Percentiles rank a stretch among this genome's conserved stretches.
Conservation (phyloP, 305 asterid genomes). For the Withania somnifera region DNA sequence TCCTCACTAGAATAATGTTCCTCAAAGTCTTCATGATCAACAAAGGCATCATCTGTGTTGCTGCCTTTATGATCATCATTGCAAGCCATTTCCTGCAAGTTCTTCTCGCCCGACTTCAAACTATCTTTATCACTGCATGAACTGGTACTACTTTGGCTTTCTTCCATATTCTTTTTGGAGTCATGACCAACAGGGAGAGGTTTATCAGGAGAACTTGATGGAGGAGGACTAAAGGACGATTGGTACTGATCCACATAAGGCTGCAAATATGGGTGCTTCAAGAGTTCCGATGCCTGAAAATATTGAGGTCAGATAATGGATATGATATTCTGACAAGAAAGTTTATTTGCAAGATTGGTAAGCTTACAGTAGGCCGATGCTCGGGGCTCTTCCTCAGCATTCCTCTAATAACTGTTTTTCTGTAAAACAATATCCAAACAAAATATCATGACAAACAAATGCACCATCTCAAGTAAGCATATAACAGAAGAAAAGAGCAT, state of each 20-base stretch:
- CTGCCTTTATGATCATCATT: slow-evolving; percentile 29
- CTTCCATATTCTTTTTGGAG: slow-evolving; percentile 48
- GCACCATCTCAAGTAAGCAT: background rate
- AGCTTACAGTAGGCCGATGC: slow-evolving; percentile 83
- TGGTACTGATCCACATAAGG: slow-evolving; percentile 72
- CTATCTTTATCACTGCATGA: slow-evolving; percentile 88
- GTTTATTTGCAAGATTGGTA: slow-evolving; percentile 3
- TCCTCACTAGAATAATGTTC: slow-evolving; percentile 21
- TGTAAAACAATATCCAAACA: slow-evolving; percentile 14
- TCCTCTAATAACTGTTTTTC: slow-evolving; percentile 85
- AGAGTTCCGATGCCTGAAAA: slow-evolving; percentile 74
- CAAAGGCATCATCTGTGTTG: slow-evolving; percentile 27
- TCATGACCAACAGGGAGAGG: slow-evolving; percentile 26
- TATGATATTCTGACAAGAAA: background rate
- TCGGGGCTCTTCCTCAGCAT: slow-evolving; percentile 98
- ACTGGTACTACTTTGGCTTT: slow-evolving; percentile 89
- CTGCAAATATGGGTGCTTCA: slow-evolving; percentile 82
- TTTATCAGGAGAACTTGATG: slow-evolving; percentile 29
- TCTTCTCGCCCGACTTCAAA: slow-evolving; percentile 45
- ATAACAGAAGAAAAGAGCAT: background rate
- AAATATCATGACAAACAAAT: background rate
- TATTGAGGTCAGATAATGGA: slow-evolving; percentile 7
- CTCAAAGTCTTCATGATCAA: slow-evolving; percentile 30
- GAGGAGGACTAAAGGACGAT: slow-evolving; percentile 29
- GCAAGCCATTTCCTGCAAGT: slow-evolving; percentile 19